Conservation (phyloP, 371 early-diverging fungal species). For the Mucor racemosus region DNA sequence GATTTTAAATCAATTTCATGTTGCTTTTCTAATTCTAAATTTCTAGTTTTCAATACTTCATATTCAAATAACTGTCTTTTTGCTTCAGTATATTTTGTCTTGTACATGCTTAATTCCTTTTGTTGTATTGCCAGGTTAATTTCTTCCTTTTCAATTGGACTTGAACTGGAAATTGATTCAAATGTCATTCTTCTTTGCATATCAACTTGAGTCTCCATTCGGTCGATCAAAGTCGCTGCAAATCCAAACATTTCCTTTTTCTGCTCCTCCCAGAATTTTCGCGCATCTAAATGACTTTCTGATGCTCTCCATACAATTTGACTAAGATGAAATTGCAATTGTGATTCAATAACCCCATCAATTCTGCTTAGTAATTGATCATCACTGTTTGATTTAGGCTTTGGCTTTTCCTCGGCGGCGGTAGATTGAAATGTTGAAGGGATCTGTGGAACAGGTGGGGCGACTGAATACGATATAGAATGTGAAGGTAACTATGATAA, state of each 20-base stretch:
- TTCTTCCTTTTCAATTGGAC: neutral
- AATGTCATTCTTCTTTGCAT: slow-evolving; percentile 11
- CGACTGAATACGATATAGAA: slow-evolving; percentile 16
- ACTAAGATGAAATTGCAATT: slow-evolving; percentile 35
- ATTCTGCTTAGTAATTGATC: slow-evolving; percentile 19
- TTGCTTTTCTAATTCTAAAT: slow-evolving; percentile 26
- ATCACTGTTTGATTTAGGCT: neutral
- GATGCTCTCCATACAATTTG: slow-evolving; percentile 41
- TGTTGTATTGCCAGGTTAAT: neutral
- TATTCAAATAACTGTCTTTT: slow-evolving; percentile 34
- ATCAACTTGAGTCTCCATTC: slow-evolving; percentile 22
- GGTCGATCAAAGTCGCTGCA: slow-evolving; percentile 25
- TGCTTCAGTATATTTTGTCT: slow-evolving; percentile 14
- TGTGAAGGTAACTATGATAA: slow-evolving; percentile 21
- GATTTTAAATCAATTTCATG: slow-evolving; percentile 18
- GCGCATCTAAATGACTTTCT: slow-evolving; percentile 39
- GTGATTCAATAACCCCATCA: slow-evolving; percentile 34
- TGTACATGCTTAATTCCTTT: slow-evolving; percentile 26
- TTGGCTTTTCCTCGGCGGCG: neutral
- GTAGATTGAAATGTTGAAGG: slow-evolving; percentile 2
- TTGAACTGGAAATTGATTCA: neutral
- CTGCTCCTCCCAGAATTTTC: slow-evolving; percentile 45
- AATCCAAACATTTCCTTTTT: slow-evolving; percentile 41
- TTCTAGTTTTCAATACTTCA: slow-evolving; percentile 24
- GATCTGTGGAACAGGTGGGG: slow-evolving; percentile 28